Percentiles rank a stretch among this genome's conserved stretches.
Evolutionary conservation across 176 grass and related monocot genomes (phyloP).

Genomic region (Musa troglodytarum): DNA sequence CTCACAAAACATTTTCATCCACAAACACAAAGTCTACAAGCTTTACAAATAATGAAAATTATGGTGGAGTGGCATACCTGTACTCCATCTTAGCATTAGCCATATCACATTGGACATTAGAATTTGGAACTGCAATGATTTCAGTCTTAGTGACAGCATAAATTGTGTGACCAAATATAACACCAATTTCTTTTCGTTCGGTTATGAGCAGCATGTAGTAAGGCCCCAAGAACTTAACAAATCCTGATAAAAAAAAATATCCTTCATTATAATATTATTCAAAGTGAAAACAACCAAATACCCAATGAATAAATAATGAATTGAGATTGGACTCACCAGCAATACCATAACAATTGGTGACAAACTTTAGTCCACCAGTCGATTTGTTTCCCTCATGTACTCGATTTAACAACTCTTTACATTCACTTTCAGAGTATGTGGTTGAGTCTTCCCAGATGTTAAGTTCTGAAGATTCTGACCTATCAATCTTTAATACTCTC

Average conservation of each 20-base stretch:
- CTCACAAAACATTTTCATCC: neutral
- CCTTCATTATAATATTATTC: slow-evolving; percentile 3
- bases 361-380: slow-evolving; percentile 21
- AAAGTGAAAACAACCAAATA: neutral
- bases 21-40: neutral
- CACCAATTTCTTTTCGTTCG: slow-evolving; percentile 60
- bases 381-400: slow-evolving; percentile 16
- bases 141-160: slow-evolving; percentile 65
- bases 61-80: slow-evolving; percentile 30
- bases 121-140: slow-evolving; percentile 59
- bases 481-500: slow-evolving; percentile 20
- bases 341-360: slow-evolving; percentile 26
- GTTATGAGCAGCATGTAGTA: slow-evolving; percentile 97
- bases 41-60: neutral
- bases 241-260: slow-evolving; percentile 41
- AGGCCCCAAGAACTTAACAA: slow-evolving; percentile 78
- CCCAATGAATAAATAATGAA: neutral
- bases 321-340: slow-evolving; percentile 4
- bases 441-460: slow-evolving; percentile 15
- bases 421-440: slow-evolving; percentile 22
- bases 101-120: slow-evolving; percentile 30
- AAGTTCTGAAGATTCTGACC: slow-evolving; percentile 14
- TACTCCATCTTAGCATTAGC: slow-evolving; percentile 39
- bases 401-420: slow-evolving; percentile 15
- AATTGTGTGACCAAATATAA: slow-evolving; percentile 72